A percentile compares a stretch with the other conserved stretches of the same genome.
phyloP scores from a whole-genome alignment of 148 eudicot species.

The Chenopodium berlandieri region DNA sequence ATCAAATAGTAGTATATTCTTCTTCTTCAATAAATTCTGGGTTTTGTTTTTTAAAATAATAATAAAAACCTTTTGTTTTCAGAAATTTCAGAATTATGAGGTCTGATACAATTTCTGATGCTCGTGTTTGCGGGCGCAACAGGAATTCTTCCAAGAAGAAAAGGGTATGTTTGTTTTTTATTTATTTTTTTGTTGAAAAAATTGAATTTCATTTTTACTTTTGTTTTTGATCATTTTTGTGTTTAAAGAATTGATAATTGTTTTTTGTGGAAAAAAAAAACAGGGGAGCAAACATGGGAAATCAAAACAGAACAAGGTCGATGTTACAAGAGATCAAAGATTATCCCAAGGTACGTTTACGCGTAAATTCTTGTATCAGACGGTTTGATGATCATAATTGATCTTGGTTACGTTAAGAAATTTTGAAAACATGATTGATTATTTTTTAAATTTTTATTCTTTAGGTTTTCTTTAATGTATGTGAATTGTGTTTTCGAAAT shows the following conservation, averaged over 20 bases:
- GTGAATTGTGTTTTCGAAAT: not conserved
- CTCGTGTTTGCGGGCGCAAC: conserved; percentile 24
- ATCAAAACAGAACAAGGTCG: conserved; percentile 35
- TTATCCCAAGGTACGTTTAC: conserved; percentile 25
- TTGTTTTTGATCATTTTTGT: too few relatives aligned
- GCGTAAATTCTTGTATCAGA: not conserved
- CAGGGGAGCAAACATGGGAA: conserved; percentile 32
- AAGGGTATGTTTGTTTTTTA: conserved; percentile 24
- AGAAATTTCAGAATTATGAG: conserved; percentile 24
- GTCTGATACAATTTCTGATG: conserved; percentile 34
- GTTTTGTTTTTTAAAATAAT: not conserved
- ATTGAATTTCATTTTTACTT: too few relatives aligned
- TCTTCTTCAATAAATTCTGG: conserved; percentile 20
- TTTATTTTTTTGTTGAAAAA: too few relatives aligned
- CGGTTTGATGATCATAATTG: not conserved
- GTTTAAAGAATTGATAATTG: not conserved
- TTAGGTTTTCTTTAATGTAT: not conserved
- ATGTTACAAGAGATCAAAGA: conserved; percentile 30
- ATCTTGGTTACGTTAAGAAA: too few relatives aligned
- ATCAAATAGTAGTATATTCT: not conserved
- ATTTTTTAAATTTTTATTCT: not conserved
- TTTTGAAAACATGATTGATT: too few relatives aligned
- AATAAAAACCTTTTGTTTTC: not conserved
- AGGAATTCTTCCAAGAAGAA: conserved; percentile 35
- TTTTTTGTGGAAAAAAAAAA: not conserved